phyloP scores from a whole-genome alignment of 2,329 filamentous ascomycete species.

The Stagonosporopsis vannaccii region DNA sequence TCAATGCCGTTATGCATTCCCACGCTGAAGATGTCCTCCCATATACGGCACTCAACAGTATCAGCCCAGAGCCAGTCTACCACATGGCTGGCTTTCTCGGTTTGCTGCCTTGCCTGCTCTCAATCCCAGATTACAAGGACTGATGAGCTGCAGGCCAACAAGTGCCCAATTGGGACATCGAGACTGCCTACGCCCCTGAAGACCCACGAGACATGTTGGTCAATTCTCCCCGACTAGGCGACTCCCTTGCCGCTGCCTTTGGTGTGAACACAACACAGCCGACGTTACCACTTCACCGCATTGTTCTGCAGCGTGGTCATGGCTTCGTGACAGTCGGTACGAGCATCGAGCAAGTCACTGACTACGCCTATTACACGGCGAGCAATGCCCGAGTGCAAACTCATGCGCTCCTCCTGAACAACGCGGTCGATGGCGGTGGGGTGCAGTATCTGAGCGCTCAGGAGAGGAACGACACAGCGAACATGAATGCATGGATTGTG shows the following conservation, averaged over 20 bases:
- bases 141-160: neutral
- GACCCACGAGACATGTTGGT: conserved; percentile 37
- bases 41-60: conserved; percentile 28
- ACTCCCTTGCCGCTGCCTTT: conserved; percentile 30
- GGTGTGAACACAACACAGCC: conserved; percentile 27
- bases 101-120: neutral
- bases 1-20: conserved; percentile 50
- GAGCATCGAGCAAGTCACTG: conserved; percentile 49
- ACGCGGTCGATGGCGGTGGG: conserved; percentile 29
- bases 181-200: conserved; percentile 15
- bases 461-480: conserved; percentile 46
- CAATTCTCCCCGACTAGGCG: conserved; percentile 28
- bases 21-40: conserved; percentile 50
- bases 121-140: neutral
- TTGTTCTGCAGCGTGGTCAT: conserved; percentile 51
- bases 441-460: conserved; percentile 38
- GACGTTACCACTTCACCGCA: conserved; percentile 31
- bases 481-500: conserved; percentile 39
- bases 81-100: conserved; percentile 51
- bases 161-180: conserved; percentile 39
- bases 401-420: conserved; percentile 34
- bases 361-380: conserved; percentile 48
- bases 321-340: conserved; percentile 49
- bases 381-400: conserved; percentile 49
- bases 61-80: conserved; percentile 28